A percentile compares a stretch with the other conserved stretches of the same genome.
These are phyloP conservation scores for Notholithocarpus densiflorus DNA, from an alignment of 306 rosid species.

Conservation along the genomic window DNA sequence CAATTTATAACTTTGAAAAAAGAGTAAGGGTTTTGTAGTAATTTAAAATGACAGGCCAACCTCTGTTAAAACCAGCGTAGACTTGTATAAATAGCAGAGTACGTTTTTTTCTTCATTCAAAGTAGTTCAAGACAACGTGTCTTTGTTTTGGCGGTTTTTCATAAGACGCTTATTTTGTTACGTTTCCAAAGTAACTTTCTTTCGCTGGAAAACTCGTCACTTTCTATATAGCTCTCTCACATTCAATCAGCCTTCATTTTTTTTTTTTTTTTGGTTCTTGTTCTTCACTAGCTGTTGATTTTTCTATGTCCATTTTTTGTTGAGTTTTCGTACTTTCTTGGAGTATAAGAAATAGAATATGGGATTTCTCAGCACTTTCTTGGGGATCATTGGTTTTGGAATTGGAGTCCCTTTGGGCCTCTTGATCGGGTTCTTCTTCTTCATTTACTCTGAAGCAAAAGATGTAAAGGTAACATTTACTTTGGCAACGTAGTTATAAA, in stretches of 20 bases:
- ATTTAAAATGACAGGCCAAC: not conserved
- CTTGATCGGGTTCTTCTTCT: conserved; percentile 70
- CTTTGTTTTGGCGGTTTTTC: conserved; percentile 49
- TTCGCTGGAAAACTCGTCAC: conserved; percentile 11
- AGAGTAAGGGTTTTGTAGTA: not conserved
- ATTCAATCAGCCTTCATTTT: not conserved
- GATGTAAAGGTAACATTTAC: conserved; percentile 49
- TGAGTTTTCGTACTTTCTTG: not conserved
- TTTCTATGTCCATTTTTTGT: conserved; percentile 1
- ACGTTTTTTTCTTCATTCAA: not conserved
- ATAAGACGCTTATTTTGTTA: not conserved
- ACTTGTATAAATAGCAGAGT: not conserved
- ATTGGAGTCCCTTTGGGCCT: conserved; percentile 86
- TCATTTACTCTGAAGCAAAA: conserved; percentile 60
- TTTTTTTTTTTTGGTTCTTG: not conserved
- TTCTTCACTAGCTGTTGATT: not conserved
- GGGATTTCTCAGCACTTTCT: conserved; percentile 64
- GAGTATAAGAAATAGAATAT: conserved; percentile 36
- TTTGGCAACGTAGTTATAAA: not conserved
- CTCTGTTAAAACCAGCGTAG: not conserved
- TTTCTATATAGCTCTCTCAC: not conserved
- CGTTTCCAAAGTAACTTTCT: not conserved
- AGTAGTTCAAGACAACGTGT: conserved; percentile 11
- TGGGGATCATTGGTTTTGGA: conserved; percentile 68
- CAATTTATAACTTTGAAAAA: not conserved